Percentiles rank a stretch among this genome's conserved stretches.
Evolutionary conservation across 2,329 filamentous ascomycete genomes (phyloP).

Genomic region (Fusarium sp.): DNA sequence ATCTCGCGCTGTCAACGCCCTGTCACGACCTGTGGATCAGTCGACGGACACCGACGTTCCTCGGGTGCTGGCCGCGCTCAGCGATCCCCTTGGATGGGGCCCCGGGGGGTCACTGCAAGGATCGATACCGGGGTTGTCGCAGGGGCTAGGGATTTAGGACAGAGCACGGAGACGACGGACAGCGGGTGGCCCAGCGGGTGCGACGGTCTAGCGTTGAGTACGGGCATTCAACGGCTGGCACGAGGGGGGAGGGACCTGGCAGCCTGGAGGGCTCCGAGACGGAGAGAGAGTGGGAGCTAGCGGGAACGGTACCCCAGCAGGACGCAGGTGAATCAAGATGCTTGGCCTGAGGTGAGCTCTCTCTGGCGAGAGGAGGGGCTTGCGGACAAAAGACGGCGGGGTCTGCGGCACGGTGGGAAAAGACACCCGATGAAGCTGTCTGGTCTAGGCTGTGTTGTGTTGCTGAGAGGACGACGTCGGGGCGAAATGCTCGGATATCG

Average conservation of each 20-base stretch:
- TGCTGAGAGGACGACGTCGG: not conserved
- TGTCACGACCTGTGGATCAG: conserved; percentile 37
- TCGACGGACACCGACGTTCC: conserved; percentile 28
- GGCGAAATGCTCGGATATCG: conserved; percentile 1
- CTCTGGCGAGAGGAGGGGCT: conserved; percentile 10
- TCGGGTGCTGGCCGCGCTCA: conserved; percentile 31
- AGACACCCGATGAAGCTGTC: not conserved
- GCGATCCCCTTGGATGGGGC: conserved; percentile 10
- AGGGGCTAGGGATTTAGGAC: conserved; percentile 30
- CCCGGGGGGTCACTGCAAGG: conserved; percentile 31
- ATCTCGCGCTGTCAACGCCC: conserved; percentile 33
- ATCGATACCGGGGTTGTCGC: conserved; percentile 21
- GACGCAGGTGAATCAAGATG: not conserved
- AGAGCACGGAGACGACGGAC: conserved; percentile 15
- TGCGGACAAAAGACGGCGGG: conserved; percentile 7
- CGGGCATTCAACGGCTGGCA: conserved; percentile 8
- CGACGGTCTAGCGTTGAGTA: conserved; percentile 28
- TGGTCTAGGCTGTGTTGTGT: not conserved
- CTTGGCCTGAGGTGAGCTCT: conserved; percentile 9
- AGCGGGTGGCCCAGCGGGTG: conserved; percentile 38
- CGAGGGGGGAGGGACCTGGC: too few species aligned
- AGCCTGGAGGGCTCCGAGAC: too few species aligned
- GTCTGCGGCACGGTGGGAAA: conserved; percentile 15
- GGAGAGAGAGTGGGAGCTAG: not conserved
- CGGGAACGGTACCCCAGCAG: conserved; percentile 23